Percentiles rank a stretch among this genome's conserved stretches.
phyloP scores from a whole-genome alignment of 2,329 filamentous ascomycete genomes.

The Diaporthe caulivora region DNA sequence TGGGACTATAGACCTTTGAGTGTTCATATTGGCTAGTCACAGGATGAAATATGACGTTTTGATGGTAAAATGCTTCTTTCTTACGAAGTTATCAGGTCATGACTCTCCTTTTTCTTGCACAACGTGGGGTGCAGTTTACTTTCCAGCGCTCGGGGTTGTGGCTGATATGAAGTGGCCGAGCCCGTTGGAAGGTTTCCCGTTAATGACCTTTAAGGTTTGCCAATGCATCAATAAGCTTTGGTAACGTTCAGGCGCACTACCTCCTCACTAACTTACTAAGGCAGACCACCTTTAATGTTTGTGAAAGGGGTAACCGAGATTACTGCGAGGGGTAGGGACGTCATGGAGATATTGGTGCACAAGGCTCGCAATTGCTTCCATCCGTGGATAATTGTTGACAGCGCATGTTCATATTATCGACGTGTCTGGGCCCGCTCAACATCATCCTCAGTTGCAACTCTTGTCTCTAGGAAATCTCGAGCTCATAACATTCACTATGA shows the following conservation, averaged over 20 bases:
- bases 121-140: too few relatives aligned
- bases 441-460: neutral
- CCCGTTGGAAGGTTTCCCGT: neutral
- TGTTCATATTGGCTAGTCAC: neutral
- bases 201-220: neutral
- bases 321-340: neutral
- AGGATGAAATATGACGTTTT: neutral
- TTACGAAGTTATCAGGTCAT: neutral
- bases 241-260: neutral
- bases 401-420: too few relatives aligned
- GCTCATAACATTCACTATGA: neutral
- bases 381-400: neutral
- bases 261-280: neutral
- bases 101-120: neutral
- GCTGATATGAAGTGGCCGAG: neutral
- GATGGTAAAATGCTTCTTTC: too few relatives aligned
- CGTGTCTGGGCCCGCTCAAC: neutral
- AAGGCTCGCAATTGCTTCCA: neutral
- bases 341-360: neutral
- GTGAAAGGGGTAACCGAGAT: slow-evolving; percentile 9
- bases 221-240: slow-evolving; percentile 23
- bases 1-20: neutral
- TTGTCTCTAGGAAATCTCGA: too few relatives aligned
- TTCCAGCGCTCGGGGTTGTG: neutral
- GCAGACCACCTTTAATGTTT: neutral